A percentile compares a stretch with the other conserved stretches of the same genome.
phyloP scores from a whole-genome alignment of 352 stramenopile genomes.

The Peronospora belbahrii region DNA sequence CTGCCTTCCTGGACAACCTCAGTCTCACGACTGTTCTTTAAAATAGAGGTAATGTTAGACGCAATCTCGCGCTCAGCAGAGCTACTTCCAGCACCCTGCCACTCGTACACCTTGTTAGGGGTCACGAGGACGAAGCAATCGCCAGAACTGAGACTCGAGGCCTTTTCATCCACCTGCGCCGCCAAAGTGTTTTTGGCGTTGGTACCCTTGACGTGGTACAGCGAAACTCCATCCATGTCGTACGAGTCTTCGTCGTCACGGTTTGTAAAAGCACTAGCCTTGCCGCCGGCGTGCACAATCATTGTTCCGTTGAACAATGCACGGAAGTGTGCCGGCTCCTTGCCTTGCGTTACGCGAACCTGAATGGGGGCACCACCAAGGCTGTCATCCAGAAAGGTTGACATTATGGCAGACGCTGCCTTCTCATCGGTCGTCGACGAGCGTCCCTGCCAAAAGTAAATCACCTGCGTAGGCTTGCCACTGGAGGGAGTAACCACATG shows the following conservation, averaged over 20 bases:
- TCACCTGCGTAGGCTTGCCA: slow-evolving; percentile 72
- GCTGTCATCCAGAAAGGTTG: slow-evolving; percentile 76
- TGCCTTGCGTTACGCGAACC: slow-evolving; percentile 80
- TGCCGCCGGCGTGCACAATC: slow-evolving; percentile 85
- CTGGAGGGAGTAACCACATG: slow-evolving; percentile 59
- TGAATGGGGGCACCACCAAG: slow-evolving; percentile 81
- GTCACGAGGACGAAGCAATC: slow-evolving; percentile 84
- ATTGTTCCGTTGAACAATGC: slow-evolving; percentile 87
- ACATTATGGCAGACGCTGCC: slow-evolving; percentile 52
- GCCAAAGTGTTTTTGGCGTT: slow-evolving; percentile 81
- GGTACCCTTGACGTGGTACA: slow-evolving; percentile 89
- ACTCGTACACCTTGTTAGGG: slow-evolving; percentile 62
- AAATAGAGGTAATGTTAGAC: slow-evolving; percentile 45
- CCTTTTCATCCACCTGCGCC: slow-evolving; percentile 69
- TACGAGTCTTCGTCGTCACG: slow-evolving; percentile 74
- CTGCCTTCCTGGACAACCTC: slow-evolving; percentile 48
- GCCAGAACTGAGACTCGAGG: slow-evolving; percentile 82
- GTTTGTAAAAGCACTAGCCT: slow-evolving; percentile 86
- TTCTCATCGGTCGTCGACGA: slow-evolving; percentile 85
- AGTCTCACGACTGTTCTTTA: slow-evolving; percentile 48
- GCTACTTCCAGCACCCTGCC: slow-evolving; percentile 63
- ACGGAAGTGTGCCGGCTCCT: slow-evolving; percentile 84
- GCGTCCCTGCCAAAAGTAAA: slow-evolving; percentile 91
- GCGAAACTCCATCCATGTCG: slow-evolving; percentile 75
- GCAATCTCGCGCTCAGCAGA: slow-evolving; percentile 53